Base-by-base conservation (phyloP, 148 eudicot species). In the Nepenthes mirabilis region DNA sequence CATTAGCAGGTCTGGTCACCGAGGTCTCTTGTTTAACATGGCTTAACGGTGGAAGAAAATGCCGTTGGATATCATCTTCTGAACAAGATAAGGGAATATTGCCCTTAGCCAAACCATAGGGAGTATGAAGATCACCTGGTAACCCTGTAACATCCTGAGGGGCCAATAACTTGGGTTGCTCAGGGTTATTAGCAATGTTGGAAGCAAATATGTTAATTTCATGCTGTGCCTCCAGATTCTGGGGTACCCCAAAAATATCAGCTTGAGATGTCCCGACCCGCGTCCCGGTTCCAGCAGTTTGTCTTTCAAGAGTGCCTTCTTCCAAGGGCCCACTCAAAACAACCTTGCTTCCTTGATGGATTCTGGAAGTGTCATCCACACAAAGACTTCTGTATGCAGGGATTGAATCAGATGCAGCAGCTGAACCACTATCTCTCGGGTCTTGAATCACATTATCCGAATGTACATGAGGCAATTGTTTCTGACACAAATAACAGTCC, bases 391-490 rank as follows among this genome's bases (percentile, higher is more conserved):
- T 83, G 74, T 82, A 77, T 56, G 62, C 62, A 11, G 85, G 52
- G 62, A 66, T 80, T 37, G 66, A 35, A 65, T 85, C 94, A 64
- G 85, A 52, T 2, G 47, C 33, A 43, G 75, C 62, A 65, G 64
- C 62, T 37, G 73, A 36, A 64, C 80, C 70, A 66, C 68, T 65
- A 55, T 72, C 81, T 70, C 72, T 86, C 61, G 68, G 82, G 37
- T 82, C 86, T 58, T 81, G 88, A 37, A 81, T 83, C 2, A 86
- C 55, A 32, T 83, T 63, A 66, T 91, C 98, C 6, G 98, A 91
- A 78, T 91, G 96, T 51, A 91, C 94, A 75, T 91, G 98, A 49
- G 98, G 96, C 67, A 88, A 77, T 59, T 82, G 83, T 74, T 85
- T 91, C 65, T 88, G 90, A 75, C 94, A 91, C 94, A 85, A 76